Evolutionary conservation across 1,284 basidiomycete genomes (phyloP), one percentile per base, ranked within the genome.

Genomic region (Coriolopsis trogii): DNA sequence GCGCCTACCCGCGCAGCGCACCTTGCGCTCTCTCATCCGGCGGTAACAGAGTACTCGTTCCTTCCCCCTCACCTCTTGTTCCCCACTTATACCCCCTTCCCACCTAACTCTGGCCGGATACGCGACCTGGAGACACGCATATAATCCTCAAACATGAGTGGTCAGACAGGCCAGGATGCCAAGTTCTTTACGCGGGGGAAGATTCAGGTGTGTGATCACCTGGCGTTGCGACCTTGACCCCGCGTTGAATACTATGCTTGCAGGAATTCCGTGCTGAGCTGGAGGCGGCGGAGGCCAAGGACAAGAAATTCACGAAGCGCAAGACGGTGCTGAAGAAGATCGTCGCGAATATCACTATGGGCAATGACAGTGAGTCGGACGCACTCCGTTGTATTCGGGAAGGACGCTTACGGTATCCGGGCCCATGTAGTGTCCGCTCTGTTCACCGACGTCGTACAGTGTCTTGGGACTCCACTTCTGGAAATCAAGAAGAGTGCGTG

Each of bases 401-500:
- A 4, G 18, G 28, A 54, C 43, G 55, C 57, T 51, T 18, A 58
- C 21, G 37, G 52, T 7, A 55, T 41, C 20, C 21, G 31, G 25
- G 20, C 12, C 44, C 37, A 53, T 62, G 49, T 64, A 98, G 92
- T 99, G 96, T 97, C 94, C 16, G 84, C 90, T 21, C 76, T 97
- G 59, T 96, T 95, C 74, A 81, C 84, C 16, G 94, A 96, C 63
- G 91, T 97, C 44, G 86, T 95, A 12, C 88, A 91, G 64, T 95
- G 91, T 66, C 77, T 97, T 53, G 88, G 89, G 36, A 93, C 91
- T 7, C 91, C 93, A 29, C 74, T 95, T 7, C 79, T 99, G 31
- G 97, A 99, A 72, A 96, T 99, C 70, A 99, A 99, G 81, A 99
- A 99, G 81, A 98, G 96, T 95, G 65, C 69, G 85, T 69, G 6